These are phyloP conservation scores for Gamsiella multidivaricata DNA, from an alignment of 192 early-diverging fungal genomes.

Conservation along the genomic window DNA sequence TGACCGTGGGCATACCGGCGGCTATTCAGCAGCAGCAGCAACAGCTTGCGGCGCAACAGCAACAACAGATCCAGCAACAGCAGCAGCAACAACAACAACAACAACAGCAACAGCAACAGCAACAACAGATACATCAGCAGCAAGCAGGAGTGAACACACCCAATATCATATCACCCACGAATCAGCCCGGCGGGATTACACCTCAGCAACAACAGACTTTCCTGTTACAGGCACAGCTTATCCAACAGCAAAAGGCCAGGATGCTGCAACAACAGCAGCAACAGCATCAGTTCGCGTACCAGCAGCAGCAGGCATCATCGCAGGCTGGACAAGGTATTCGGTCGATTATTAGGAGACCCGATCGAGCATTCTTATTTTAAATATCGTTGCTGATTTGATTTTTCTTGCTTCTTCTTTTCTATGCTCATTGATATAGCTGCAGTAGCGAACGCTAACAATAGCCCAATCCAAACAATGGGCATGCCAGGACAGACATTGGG, in stretches of 20 bases:
- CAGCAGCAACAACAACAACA: constrained; percentile 15
- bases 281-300: constrained; percentile 25
- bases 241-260: constrained; percentile 31
- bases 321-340: constrained; percentile 42
- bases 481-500: constrained; percentile 21
- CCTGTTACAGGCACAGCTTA: constrained; percentile 35
- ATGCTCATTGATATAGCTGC: too few species aligned
- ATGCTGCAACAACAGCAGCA: constrained; percentile 31
- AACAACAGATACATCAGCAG: constrained; percentile 10
- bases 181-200: constrained; percentile 9
- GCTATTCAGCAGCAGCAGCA: constrained; percentile 26
- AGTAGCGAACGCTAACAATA: constrained; percentile 16
- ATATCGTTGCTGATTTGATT: too few species aligned
- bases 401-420: constrained; percentile 1
- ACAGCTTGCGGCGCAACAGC: constrained; percentile 7
- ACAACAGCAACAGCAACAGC: constrained; percentile 17
- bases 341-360: background rate
- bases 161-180: constrained; percentile 26
- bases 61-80: constrained; percentile 20
- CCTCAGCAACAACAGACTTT: constrained; percentile 27
- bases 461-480: constrained; percentile 31
- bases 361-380: background rate
- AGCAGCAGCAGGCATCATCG: constrained; percentile 28
- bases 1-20: background rate
- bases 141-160: constrained; percentile 22